Conservation (phyloP, 176 grass and related monocot genomes). For the Hordeum marinum region DNA sequence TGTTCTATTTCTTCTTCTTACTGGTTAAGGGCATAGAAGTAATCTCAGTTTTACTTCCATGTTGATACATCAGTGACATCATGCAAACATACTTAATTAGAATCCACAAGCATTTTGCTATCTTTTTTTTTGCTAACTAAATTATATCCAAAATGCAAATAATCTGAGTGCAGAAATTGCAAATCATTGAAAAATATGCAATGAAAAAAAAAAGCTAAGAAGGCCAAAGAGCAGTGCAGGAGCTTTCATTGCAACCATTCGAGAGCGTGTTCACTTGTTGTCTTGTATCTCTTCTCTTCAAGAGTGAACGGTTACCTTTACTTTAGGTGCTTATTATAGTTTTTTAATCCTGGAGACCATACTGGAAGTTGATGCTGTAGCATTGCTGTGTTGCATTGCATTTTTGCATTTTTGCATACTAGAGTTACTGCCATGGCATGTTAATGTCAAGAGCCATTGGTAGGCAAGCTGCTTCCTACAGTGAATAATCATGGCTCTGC, state of each 20-base stretch:
- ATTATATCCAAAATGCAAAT: not conserved
- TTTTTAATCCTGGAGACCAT: constrained; percentile 11
- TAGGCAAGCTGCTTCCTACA: constrained; percentile 59
- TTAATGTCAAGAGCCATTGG: constrained; percentile 68
- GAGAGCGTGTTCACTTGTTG: not conserved
- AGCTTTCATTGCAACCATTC: not conserved
- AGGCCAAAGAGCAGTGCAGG: not conserved
- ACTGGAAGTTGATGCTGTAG: constrained; percentile 50
- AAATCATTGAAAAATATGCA: not conserved
- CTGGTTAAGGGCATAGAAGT: not conserved
- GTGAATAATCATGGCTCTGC: constrained; percentile 48
- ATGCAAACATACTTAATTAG: not conserved
- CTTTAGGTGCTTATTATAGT: not conserved
- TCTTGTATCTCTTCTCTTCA: not conserved
- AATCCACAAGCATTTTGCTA: not conserved
- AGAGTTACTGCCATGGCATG: constrained; percentile 74
- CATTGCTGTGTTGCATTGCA: not conserved
- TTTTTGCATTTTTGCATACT: not conserved
- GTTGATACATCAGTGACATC: not conserved
- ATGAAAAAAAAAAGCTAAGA: not conserved
- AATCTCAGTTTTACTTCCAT: not conserved
- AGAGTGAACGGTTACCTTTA: not conserved
- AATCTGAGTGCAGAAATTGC: not conserved
- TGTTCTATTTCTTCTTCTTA: not conserved
- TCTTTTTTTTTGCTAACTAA: not conserved